Percentiles rank a stretch among this genome's conserved stretches.
Evolutionary conservation across 1,284 basidiomycete genomes (phyloP).

Genomic region (Fomitopsis betulina): DNA sequence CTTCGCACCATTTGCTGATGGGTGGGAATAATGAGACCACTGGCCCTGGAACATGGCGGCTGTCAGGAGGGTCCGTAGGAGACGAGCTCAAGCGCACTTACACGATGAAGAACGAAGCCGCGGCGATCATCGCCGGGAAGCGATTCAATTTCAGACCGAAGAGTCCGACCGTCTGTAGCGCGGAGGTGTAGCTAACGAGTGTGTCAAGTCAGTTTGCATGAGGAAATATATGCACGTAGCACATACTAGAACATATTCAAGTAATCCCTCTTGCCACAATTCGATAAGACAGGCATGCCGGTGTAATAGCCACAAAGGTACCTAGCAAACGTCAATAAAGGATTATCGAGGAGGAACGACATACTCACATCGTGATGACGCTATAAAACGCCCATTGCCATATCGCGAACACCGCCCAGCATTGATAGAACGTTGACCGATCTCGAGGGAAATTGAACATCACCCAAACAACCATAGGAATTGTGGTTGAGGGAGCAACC

Average conservation of each 20-base stretch:
- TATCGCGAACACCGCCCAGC: constrained; percentile 44
- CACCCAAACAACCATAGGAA: constrained; percentile 48
- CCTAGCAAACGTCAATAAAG: constrained; percentile 29
- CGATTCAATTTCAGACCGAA: constrained; percentile 74
- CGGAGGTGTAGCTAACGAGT: constrained; percentile 42
- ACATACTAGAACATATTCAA: constrained; percentile 57
- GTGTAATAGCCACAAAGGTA: constrained; percentile 53
- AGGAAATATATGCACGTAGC: constrained; percentile 7
- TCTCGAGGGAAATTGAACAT: constrained; percentile 67
- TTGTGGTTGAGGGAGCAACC: constrained; percentile 36
- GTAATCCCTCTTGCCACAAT: constrained; percentile 51
- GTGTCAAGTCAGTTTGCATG: not conserved
- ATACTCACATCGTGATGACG: constrained; percentile 50
- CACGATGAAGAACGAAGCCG: constrained; percentile 55
- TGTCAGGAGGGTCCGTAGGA: not conserved
- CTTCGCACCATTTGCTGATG: constrained; percentile 49
- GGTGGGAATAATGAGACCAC: constrained; percentile 49
- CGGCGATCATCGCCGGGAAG: constrained; percentile 58
- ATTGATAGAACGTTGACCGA: constrained; percentile 56
- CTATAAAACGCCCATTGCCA: constrained; percentile 54
- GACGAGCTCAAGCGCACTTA: constrained; percentile 30
- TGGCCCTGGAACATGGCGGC: constrained; percentile 34
- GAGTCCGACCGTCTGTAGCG: constrained; percentile 70
- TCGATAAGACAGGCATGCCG: constrained; percentile 20
- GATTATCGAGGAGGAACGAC: not conserved